Conservation (phyloP, 108 stramenopile species). For the Mayamaea pseudoterrestris region DNA sequence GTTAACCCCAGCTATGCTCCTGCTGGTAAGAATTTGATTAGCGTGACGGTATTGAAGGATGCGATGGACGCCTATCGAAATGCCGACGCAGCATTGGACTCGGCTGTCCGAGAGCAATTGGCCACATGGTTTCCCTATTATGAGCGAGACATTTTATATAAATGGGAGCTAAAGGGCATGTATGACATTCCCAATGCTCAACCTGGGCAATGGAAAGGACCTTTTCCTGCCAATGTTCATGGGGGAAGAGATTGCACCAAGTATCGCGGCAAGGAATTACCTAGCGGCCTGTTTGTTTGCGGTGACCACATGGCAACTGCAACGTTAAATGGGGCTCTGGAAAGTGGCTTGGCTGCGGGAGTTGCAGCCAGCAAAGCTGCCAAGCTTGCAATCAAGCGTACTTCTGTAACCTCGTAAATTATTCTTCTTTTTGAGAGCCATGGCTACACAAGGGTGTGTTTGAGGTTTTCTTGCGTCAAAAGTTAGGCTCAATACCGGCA, state of each 20-base stretch:
- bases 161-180: constrained; percentile 47
- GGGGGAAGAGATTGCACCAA: constrained; percentile 44
- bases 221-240: constrained; percentile 42
- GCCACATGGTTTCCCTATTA: constrained; percentile 48
- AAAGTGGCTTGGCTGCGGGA: constrained; percentile 67
- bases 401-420: too few species aligned
- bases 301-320: constrained; percentile 85
- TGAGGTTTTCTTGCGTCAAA: too few species aligned
- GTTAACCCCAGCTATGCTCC: constrained; percentile 66
- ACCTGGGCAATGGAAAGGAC: constrained; percentile 45
- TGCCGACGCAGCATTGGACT: constrained; percentile 38
- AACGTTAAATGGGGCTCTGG: constrained; percentile 79
- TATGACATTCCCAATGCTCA: constrained; percentile 67
- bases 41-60: constrained; percentile 50
- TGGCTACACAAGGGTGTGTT: too few species aligned
- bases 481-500: too few species aligned
- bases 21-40: constrained; percentile 48
- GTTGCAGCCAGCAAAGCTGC: constrained; percentile 26
- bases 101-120: constrained; percentile 44
- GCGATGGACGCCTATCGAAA: constrained; percentile 41
- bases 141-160: constrained; percentile 30
- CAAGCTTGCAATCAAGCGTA: too few species aligned
- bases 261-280: constrained; percentile 37
- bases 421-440: too few species aligned
- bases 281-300: constrained; percentile 51